phyloP scores from a whole-genome alignment of 1,284 basidiomycete genomes.

The Ceratobasidium sp. region DNA sequence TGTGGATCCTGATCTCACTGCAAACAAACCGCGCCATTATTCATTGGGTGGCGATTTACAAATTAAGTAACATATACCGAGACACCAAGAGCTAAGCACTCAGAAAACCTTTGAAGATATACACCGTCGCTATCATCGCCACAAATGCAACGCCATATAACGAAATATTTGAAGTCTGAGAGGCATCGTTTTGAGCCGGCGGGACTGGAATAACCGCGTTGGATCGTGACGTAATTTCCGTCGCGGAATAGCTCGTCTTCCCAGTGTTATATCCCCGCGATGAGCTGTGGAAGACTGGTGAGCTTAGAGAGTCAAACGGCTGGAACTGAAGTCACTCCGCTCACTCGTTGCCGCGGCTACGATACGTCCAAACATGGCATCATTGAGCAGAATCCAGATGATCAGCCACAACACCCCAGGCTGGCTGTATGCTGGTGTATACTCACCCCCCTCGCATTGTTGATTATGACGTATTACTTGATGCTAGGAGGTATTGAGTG shows the following conservation, averaged over 20 bases:
- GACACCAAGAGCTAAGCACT: neutral
- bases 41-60: neutral
- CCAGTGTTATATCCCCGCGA: neutral
- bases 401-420: neutral
- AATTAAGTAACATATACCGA: neutral
- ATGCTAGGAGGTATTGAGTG: neutral
- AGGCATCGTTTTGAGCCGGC: neutral
- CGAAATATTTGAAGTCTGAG: neutral
- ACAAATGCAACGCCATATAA: neutral
- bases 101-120: neutral
- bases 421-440: neutral
- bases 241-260: neutral
- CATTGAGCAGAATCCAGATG: neutral
- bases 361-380: neutral
- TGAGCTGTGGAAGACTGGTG: neutral
- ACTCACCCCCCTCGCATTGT: neutral
- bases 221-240: neutral
- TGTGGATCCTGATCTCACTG: neutral
- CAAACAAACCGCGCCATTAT: slow-evolving; percentile 8
- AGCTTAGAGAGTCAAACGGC: neutral
- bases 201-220: neutral
- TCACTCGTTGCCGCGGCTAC: neutral
- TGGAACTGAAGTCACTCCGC: neutral
- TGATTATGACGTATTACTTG: neutral
- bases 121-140: neutral